These are phyloP conservation scores for Monilinia vaccinii-corymbosi DNA, from an alignment of 2,329 filamentous ascomycete species.

Conservation along the genomic window DNA sequence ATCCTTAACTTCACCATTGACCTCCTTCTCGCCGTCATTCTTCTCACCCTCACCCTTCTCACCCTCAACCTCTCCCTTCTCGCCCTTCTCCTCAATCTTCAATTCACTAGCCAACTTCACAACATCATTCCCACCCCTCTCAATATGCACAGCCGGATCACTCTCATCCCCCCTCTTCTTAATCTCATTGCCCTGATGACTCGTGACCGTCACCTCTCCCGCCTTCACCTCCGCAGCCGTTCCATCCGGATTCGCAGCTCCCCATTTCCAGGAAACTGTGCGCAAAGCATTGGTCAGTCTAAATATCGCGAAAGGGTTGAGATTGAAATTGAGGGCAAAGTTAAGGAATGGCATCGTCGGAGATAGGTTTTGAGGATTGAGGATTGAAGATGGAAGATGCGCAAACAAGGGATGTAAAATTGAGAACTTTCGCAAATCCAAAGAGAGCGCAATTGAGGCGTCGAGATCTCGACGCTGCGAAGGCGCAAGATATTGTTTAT, in stretches of 20 bases:
- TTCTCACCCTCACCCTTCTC: slow-evolving; percentile 32
- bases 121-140: slow-evolving; percentile 52
- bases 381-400: background rate
- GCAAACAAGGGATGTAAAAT: background rate
- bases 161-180: slow-evolving; percentile 51
- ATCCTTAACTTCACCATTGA: slow-evolving; percentile 8
- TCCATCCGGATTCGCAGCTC: slow-evolving; percentile 44
- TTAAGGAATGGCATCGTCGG: background rate
- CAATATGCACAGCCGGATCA: slow-evolving; percentile 52
- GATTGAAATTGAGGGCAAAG: background rate
- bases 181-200: slow-evolving; percentile 53
- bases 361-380: background rate
- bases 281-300: background rate
- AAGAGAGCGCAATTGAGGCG: background rate
- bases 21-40: slow-evolving; percentile 17
- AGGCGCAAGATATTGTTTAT: background rate
- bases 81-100: slow-evolving; percentile 33
- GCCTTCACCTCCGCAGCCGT: slow-evolving; percentile 49
- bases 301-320: background rate
- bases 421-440: no score
- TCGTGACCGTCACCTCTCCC: slow-evolving; percentile 51
- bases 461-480: background rate
- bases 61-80: slow-evolving; percentile 16
- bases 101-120: slow-evolving; percentile 55
- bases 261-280: slow-evolving; percentile 56